These are phyloP conservation scores for Rhododendron simsii DNA, from an alignment of 148 eudicot species.

Conservation along the genomic window DNA sequence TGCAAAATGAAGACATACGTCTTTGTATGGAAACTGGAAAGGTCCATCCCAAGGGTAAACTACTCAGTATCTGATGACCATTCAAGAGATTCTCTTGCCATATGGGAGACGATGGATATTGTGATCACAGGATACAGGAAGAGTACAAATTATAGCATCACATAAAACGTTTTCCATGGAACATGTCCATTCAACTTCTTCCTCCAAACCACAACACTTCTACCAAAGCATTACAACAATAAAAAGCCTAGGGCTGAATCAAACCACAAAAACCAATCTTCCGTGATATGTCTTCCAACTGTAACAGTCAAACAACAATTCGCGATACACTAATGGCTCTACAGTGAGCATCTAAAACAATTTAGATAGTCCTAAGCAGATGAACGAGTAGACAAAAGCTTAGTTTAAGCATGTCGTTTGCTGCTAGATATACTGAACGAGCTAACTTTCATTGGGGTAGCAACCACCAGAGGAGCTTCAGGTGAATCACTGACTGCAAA, in stretches of 20 bases:
- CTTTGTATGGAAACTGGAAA: background rate
- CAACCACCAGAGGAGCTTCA: slow-evolving; percentile 53
- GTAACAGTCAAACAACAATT: background rate
- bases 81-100: background rate
- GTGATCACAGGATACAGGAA: background rate
- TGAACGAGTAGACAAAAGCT: slow-evolving; percentile 7
- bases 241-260: background rate
- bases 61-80: background rate
- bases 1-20: background rate
- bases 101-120: background rate
- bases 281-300: background rate
- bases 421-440: slow-evolving; percentile 51
- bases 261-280: background rate
- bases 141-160: background rate
- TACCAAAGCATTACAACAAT: slow-evolving; percentile 1
- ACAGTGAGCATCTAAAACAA: slow-evolving; percentile 5
- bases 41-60: background rate
- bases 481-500: slow-evolving; percentile 46
- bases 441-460: slow-evolving; percentile 48
- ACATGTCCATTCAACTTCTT: background rate
- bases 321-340: background rate
- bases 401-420: slow-evolving; percentile 18
- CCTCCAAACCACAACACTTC: background rate
- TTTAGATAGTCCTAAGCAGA: background rate
- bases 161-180: background rate